Evolutionary conservation across 257 asterid genomes (phyloP), one percentile per base, ranked within the genome.

Genomic region (Nicotiana otophora): DNA sequence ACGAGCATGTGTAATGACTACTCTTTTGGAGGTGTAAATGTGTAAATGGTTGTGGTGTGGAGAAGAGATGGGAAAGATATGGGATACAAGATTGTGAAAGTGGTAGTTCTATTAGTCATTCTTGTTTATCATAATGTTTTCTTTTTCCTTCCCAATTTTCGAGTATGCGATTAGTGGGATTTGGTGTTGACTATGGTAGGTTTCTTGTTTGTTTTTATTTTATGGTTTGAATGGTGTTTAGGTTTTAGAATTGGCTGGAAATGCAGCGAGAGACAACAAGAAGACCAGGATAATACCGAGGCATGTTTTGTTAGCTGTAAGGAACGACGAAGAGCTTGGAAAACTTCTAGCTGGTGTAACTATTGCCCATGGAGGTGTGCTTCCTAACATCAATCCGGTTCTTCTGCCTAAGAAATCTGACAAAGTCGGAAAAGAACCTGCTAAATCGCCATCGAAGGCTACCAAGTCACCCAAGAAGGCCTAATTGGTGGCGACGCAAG

Each of bases 261-360:
- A 93, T 78, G 97, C 97, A 2, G 96, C 96, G 0, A 86, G 97
- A 17, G 97, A 93, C 81, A 93, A 93, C 91, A 93, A 93, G 92
- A 93, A 91, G 70, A 93, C 83, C 85, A 91, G 96, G 72, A 93
- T 93, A 1, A 91, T 92, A 33, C 97, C 97, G 5, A 85, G 97
- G 87, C 97, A 92, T 11, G 88, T 92, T 55, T 81, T 91, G 31
- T 87, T 92, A 42, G 97, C 97, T 2, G 91, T 92, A 70, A 91
- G 97, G 90, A 92, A 92, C 3, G 97, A 92, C 3, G 97, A 92
- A 55, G 97, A 92, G 81, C 95, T 92, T 0, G 91, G 94, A 2
- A 91, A 90, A 82, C 90, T 92, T 51, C 87, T 92, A 0, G 91
- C 95, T 1, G 97, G 97, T 30, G 97, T 92, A 0, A 92, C 97